Evolutionary conservation across 768 basidiomycete species (phyloP).

Genomic region (Agrocybe chaxingu): DNA sequence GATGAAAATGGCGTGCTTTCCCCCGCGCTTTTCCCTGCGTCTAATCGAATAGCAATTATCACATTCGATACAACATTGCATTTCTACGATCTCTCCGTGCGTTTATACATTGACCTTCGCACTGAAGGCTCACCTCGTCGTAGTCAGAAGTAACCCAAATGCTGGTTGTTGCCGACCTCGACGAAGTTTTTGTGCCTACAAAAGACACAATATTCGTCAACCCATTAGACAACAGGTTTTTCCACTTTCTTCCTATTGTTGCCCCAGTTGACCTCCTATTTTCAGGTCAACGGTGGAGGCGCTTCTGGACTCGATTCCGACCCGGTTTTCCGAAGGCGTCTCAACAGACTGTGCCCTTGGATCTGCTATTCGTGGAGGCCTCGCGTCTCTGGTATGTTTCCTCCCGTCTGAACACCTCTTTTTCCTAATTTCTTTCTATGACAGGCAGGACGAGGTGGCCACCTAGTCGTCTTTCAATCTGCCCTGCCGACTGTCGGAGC

Average conservation of each 20-base stretch:
- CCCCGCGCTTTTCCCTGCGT: conserved; percentile 36
- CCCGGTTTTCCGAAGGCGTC: conserved; percentile 49
- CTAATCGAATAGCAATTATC: conserved; percentile 69
- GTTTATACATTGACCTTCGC: conserved; percentile 23
- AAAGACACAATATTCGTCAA: conserved; percentile 72
- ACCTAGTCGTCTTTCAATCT: conserved; percentile 69
- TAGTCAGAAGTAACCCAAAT: conserved; percentile 58
- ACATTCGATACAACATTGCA: conserved; percentile 81
- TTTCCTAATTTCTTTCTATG: neutral
- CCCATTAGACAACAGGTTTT: conserved; percentile 64
- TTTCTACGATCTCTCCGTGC: conserved; percentile 86
- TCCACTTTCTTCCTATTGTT: neutral
- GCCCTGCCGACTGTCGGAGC: conserved; percentile 68
- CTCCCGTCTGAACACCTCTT: neutral
- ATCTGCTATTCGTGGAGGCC: conserved; percentile 66
- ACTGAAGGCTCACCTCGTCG: conserved; percentile 22
- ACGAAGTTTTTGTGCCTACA: conserved; percentile 89
- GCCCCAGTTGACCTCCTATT: neutral
- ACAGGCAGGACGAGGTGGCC: conserved; percentile 71
- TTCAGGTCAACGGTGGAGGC: conserved; percentile 59
- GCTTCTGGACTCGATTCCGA: conserved; percentile 63
- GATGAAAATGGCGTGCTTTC: conserved; percentile 29
- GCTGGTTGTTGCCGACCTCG: conserved; percentile 82
- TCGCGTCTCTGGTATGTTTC: conserved; percentile 70
- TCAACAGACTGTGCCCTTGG: conserved; percentile 68